Conservation (phyloP, 371 early-diverging fungal genomes). For the Mortierella sp. region DNA sequence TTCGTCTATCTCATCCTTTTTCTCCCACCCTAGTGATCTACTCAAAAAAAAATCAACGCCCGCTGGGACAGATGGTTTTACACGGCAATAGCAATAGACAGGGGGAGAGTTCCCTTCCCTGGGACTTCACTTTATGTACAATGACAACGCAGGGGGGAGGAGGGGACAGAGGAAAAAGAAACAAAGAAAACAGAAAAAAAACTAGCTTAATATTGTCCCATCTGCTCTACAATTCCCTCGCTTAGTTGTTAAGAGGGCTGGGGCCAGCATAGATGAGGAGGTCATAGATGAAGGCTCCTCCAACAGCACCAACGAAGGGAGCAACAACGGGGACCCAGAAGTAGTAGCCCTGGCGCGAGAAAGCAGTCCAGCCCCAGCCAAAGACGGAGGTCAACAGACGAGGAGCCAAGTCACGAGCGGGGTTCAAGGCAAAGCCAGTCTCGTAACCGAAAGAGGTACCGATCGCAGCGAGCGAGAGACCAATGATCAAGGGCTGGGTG, state of each 20-base stretch:
- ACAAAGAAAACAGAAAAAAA: no score
- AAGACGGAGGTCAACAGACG: constrained; percentile 81
- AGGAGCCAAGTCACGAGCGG: constrained; percentile 91
- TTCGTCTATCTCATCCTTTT: no score
- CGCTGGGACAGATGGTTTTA: no score
- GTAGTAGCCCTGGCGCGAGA: constrained; percentile 71
- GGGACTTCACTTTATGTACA: no score
- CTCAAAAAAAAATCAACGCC: no score
- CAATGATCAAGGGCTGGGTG: constrained; percentile 64
- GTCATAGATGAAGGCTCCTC: constrained; percentile 63
- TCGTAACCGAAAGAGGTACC: constrained; percentile 75
- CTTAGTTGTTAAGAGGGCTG: constrained; percentile 51
- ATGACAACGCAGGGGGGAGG: no score
- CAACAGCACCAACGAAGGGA: constrained; percentile 80
- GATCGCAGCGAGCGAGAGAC: constrained; percentile 72
- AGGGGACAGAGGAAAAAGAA: no score
- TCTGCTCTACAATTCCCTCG: background rate
- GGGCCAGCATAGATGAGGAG: constrained; percentile 45
- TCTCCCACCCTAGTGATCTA: no score
- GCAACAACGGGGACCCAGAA: constrained; percentile 84
- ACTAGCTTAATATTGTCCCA: no score
- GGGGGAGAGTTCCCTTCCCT: no score
- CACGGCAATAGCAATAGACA: no score
- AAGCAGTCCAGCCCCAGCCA: constrained; percentile 80
- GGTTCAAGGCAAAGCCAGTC: constrained; percentile 87